phyloP scores from a whole-genome alignment of 148 eudicot species.

The Selenicereus undatus region DNA sequence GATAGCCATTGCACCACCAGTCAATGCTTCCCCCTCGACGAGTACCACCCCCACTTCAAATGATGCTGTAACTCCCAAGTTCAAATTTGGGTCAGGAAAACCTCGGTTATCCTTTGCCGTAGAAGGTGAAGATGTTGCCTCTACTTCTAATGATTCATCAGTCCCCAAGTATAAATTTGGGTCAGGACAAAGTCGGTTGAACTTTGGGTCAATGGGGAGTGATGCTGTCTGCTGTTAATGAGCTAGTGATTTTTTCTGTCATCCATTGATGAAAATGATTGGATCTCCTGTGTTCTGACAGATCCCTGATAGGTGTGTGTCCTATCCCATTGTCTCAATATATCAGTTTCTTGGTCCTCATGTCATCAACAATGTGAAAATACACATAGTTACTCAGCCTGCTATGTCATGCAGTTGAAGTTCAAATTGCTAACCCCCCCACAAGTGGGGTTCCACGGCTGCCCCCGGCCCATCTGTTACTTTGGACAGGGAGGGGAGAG shows the following conservation, averaged over 20 bases:
- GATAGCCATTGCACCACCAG: slow-evolving; percentile 42
- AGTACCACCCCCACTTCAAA: slow-evolving; percentile 33
- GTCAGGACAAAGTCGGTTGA: slow-evolving; percentile 53
- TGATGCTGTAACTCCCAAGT: slow-evolving; percentile 44
- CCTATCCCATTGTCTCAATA: not conserved
- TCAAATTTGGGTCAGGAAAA: slow-evolving; percentile 61
- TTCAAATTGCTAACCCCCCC: not conserved
- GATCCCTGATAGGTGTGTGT: slow-evolving; percentile 11
- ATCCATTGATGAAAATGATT: not conserved
- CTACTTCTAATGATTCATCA: slow-evolving; percentile 33
- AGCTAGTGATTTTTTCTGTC: not conserved
- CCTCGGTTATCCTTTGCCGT: slow-evolving; percentile 61
- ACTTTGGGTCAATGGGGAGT: slow-evolving; percentile 54
- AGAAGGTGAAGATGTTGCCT: slow-evolving; percentile 44
- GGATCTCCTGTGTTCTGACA: slow-evolving; percentile 2
- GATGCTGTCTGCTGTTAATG: slow-evolving; percentile 48
- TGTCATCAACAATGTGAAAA: slow-evolving; percentile 1
- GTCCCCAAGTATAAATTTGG: slow-evolving; percentile 67
- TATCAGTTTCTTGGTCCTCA: slow-evolving; percentile 8
- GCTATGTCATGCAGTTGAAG: not conserved
- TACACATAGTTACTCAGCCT: not conserved
- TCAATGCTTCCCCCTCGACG: slow-evolving; percentile 56
- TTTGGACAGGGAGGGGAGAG: too few species aligned
- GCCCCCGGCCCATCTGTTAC: not conserved
- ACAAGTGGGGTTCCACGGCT: not conserved